Evolutionary conservation across 2,329 filamentous ascomycete genomes (phyloP).

Genomic region (Cordyceps tenuipes): DNA sequence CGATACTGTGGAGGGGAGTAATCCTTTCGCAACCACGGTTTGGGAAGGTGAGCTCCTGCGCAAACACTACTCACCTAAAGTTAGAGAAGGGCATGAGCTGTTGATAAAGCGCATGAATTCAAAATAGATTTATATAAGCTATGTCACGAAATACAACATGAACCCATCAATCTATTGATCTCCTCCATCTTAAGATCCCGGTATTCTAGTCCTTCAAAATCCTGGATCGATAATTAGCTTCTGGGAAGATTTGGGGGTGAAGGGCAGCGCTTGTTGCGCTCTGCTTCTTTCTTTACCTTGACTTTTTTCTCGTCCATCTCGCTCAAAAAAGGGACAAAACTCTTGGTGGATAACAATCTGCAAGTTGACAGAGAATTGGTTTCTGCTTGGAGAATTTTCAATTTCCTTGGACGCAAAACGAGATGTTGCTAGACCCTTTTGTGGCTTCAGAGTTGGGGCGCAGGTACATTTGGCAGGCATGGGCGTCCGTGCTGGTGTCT

Average conservation of each 20-base stretch:
- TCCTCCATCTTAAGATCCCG: neutral
- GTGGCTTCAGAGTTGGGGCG: neutral
- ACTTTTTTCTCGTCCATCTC: neutral
- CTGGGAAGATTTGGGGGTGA: neutral
- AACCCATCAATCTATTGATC: neutral
- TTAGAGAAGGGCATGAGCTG: conserved; percentile 64
- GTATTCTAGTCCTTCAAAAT: neutral
- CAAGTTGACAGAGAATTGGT: neutral
- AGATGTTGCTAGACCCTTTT: conserved; percentile 3
- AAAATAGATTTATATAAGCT: conserved; percentile 17
- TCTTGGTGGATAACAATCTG: neutral
- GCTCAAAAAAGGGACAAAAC: neutral
- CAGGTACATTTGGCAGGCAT: neutral
- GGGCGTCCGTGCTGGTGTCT: neutral
- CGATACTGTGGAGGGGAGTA: conserved; percentile 71
- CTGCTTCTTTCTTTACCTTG: neutral
- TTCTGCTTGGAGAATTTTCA: neutral
- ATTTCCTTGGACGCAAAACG: conserved; percentile 3
- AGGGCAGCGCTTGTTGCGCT: neutral
- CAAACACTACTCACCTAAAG: conserved; percentile 77
- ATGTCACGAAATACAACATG: conserved; percentile 2
- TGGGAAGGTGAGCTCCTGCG: conserved; percentile 90
- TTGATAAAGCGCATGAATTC: conserved; percentile 57
- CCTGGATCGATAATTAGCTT: neutral
- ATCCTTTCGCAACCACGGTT: conserved; percentile 80